phyloP scores from a whole-genome alignment of 345 rosid genomes.

The Sonneratia caseolaris region DNA sequence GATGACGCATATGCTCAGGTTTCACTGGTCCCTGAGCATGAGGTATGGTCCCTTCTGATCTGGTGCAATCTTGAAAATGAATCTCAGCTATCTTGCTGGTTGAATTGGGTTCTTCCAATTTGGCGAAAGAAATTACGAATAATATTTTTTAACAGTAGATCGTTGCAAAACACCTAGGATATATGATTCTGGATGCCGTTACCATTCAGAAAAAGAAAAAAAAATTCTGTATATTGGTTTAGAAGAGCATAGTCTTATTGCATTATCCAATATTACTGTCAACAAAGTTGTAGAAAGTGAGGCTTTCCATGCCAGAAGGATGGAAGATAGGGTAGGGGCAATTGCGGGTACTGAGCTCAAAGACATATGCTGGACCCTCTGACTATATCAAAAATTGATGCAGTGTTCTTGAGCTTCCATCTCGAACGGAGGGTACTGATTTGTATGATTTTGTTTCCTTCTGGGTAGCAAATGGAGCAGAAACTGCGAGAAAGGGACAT shows the following conservation, averaged over 20 bases:
- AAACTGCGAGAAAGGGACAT: slow-evolving; percentile 40
- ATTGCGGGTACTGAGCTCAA: neutral
- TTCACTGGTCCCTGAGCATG: slow-evolving; percentile 62
- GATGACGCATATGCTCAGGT: slow-evolving; percentile 97
- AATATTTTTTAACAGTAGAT: neutral
- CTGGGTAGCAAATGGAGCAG: slow-evolving; percentile 37
- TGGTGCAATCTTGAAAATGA: neutral
- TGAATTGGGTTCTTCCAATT: neutral
- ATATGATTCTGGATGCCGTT: neutral
- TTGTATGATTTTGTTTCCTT: neutral
- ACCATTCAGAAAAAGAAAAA: neutral
- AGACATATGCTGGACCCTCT: neutral
- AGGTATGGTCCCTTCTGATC: slow-evolving; percentile 35
- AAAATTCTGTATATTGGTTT: neutral
- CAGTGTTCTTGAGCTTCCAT: neutral
- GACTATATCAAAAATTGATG: neutral
- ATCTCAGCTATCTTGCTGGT: neutral
- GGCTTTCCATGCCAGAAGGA: no score
- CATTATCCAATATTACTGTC: neutral
- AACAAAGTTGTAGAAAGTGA: neutral
- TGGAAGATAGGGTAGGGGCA: no score
- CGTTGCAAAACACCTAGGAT: no score
- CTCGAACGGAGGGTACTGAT: neutral
- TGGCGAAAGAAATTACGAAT: neutral
- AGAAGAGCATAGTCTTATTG: neutral